A percentile compares a stretch with the other conserved stretches of the same genome.
phyloP scores from a whole-genome alignment of 768 basidiomycete genomes.

The Phanerochaete sordida region DNA sequence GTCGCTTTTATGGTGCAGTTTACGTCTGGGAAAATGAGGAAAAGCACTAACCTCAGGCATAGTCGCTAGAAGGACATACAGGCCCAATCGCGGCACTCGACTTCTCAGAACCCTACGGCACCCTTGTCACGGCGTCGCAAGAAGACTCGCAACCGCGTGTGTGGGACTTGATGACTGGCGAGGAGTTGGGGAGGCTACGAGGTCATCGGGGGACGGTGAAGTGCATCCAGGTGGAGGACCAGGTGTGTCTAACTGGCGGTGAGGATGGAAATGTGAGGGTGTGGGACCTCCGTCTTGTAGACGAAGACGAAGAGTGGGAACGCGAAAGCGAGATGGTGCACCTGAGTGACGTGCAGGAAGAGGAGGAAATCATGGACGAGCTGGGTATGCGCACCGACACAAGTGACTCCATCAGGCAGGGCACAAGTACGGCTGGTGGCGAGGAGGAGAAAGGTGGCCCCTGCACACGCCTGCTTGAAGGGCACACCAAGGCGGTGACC shows the following conservation, averaged over 20 bases:
- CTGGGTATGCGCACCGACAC: conserved; percentile 12
- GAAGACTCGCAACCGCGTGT: conserved; percentile 86
- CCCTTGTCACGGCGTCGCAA: conserved; percentile 81
- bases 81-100: conserved; percentile 86
- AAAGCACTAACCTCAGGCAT: conserved; percentile 16
- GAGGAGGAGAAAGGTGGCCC: conserved; percentile 49
- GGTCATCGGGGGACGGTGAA: conserved; percentile 85
- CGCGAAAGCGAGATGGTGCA: conserved; percentile 38
- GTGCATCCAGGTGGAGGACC: conserved; percentile 89
- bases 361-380: conserved; percentile 45
- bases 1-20: conserved; percentile 89
- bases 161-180: conserved; percentile 92
- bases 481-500: conserved; percentile 91
- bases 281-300: conserved; percentile 89
- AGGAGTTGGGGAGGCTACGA: conserved; percentile 78
- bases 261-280: conserved; percentile 81
- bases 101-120: conserved; percentile 95
- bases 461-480: conserved; percentile 77
- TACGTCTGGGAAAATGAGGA: not conserved
- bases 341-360: conserved; percentile 62
- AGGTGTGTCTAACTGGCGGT: conserved; percentile 86
- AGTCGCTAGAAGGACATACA: conserved; percentile 82
- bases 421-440: conserved; percentile 29
- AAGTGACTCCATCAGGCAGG: conserved; percentile 37
- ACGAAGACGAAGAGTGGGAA: conserved; percentile 61